Evolutionary conservation across 352 stramenopile species (phyloP).

Genomic region (Globisporangium nodosum): DNA sequence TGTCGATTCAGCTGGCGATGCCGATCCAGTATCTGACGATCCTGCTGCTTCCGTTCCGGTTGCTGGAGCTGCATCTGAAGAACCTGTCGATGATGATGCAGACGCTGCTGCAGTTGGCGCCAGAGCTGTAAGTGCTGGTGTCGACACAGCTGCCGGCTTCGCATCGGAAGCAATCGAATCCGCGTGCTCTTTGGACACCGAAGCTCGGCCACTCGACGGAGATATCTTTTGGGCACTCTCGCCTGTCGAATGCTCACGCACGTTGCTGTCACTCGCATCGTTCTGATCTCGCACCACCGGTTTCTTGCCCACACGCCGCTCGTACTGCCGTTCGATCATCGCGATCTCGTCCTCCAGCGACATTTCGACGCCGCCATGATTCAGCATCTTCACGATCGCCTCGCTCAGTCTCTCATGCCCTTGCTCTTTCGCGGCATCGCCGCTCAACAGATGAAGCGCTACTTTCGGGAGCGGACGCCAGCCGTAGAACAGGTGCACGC

Average conservation of each 20-base stretch:
- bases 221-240: background rate
- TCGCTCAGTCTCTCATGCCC: constrained; percentile 24
- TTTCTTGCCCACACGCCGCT: constrained; percentile 52
- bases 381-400: constrained; percentile 32
- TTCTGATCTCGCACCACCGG: constrained; percentile 36
- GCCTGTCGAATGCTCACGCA: background rate
- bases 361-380: constrained; percentile 26
- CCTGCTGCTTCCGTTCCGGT: no score
- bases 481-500: constrained; percentile 71
- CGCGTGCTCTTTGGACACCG: background rate
- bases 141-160: background rate
- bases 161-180: background rate
- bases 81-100: no score
- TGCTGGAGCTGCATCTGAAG: no score
- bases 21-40: no score
- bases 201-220: background rate
- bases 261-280: constrained; percentile 11
- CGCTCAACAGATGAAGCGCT: constrained; percentile 58
- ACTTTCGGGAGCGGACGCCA: constrained; percentile 62
- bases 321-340: constrained; percentile 76
- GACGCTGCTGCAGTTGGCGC: no score
- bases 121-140: no score
- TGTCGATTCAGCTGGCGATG: background rate
- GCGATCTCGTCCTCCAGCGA: constrained; percentile 68
- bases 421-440: constrained; percentile 8